These are phyloP conservation scores for Torulaspora delbrueckii DNA, from an alignment of 805 yeast species.

Conservation along the genomic window DNA sequence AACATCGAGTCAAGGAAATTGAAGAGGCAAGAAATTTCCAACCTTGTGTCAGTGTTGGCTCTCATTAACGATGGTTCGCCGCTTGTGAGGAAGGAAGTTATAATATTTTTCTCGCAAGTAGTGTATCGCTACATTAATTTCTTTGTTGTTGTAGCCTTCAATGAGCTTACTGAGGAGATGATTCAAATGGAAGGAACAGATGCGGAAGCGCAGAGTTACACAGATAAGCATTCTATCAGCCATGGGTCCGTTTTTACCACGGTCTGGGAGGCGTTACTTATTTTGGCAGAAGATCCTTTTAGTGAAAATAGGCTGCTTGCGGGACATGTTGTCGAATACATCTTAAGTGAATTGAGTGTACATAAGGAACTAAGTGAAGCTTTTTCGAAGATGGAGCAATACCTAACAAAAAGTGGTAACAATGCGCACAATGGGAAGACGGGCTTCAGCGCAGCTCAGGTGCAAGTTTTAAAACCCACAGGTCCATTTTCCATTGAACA, in stretches of 20 bases:
- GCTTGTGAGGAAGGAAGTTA: slow-evolving; percentile 78
- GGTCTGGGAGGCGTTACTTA: slow-evolving; percentile 79
- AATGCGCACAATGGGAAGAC: slow-evolving; percentile 10
- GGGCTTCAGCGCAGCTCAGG: slow-evolving; percentile 24
- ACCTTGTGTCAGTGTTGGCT: slow-evolving; percentile 63
- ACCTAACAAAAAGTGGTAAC: slow-evolving; percentile 47
- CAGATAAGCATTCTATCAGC: slow-evolving; percentile 61
- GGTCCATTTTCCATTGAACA: slow-evolving; percentile 14
- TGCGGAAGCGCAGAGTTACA: slow-evolving; percentile 19
- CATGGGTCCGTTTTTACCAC: slow-evolving; percentile 83
- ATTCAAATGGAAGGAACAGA: slow-evolving; percentile 46
- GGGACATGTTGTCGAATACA: slow-evolving; percentile 66
- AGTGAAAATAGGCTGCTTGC: slow-evolving; percentile 71
- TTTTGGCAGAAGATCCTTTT: slow-evolving; percentile 84
- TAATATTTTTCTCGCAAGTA: slow-evolving; percentile 69
- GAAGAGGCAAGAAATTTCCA: slow-evolving; percentile 61
- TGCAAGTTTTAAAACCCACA: slow-evolving; percentile 32
- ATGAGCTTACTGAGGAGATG: slow-evolving; percentile 77
- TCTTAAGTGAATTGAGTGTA: slow-evolving; percentile 50
- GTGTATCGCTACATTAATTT: slow-evolving; percentile 64
- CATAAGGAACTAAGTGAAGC: slow-evolving; percentile 57
- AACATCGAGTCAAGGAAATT: slow-evolving; percentile 40
- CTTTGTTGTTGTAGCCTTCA: slow-evolving; percentile 81
- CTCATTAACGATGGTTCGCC: slow-evolving; percentile 85
- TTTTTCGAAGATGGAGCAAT: slow-evolving; percentile 61